Percentiles rank a stretch among this genome's conserved stretches.
phyloP scores from a whole-genome alignment of 305 asterid genomes.

The Fraxinus ornus region DNA sequence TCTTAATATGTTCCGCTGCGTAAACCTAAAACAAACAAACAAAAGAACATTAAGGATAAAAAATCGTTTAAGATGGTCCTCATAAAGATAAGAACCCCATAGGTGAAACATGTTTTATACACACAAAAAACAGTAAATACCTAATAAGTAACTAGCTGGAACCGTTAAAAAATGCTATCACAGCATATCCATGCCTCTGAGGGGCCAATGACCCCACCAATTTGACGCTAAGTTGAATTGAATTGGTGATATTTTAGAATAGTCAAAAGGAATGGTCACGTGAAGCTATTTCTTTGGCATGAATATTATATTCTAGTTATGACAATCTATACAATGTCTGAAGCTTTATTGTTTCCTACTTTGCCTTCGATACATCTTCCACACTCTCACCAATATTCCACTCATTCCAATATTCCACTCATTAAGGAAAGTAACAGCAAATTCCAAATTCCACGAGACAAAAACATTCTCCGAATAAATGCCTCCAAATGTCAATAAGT shows the following conservation, averaged over 20 bases:
- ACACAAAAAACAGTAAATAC: not conserved
- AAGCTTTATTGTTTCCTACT: not conserved
- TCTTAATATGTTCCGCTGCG: conserved; percentile 67
- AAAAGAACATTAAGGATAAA: not conserved
- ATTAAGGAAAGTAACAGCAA: not conserved
- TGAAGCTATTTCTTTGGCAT: not conserved
- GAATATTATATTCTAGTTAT: not conserved
- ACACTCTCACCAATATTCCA: not conserved
- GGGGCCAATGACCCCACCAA: not conserved
- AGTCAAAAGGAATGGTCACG: not conserved
- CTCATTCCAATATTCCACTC: not conserved
- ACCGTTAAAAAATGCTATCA: not conserved
- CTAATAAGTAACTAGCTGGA: not conserved
- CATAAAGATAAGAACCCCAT: not conserved
- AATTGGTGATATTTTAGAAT: conserved; percentile 1
- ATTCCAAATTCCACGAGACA: not conserved
- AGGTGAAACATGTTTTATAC: not conserved
- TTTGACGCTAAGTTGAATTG: not conserved
- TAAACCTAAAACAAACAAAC: conserved; percentile 51
- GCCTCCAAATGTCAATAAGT: not conserved
- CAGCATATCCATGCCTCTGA: not conserved
- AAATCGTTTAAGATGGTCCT: not conserved
- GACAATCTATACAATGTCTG: not conserved
- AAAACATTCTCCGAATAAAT: not conserved
- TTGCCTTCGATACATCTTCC: not conserved